These are phyloP conservation scores for Magnaporthales sp. DNA, from an alignment of 2,329 filamentous ascomycete genomes.

Conservation along the genomic window DNA sequence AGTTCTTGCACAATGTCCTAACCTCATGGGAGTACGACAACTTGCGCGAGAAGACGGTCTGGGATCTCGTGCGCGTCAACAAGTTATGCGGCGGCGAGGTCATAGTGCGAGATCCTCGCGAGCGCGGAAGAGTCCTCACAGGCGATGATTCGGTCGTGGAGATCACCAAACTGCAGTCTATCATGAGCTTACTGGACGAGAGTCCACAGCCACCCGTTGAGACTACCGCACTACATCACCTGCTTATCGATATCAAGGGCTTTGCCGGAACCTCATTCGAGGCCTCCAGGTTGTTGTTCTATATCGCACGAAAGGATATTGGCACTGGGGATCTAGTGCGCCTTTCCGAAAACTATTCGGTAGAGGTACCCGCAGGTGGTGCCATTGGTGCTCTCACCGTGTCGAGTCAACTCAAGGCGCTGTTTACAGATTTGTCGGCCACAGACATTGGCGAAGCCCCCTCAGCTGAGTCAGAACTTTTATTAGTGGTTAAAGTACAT, in stretches of 20 bases:
- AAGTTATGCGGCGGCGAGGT: slow-evolving; percentile 90
- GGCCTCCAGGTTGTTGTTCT: slow-evolving; percentile 66
- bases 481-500: slow-evolving; percentile 74
- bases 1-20: slow-evolving; percentile 89
- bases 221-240: slow-evolving; percentile 65
- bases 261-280: slow-evolving; percentile 71
- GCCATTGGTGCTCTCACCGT: slow-evolving; percentile 56
- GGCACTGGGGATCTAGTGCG: slow-evolving; percentile 50
- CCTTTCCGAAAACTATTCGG: slow-evolving; percentile 74
- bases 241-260: slow-evolving; percentile 75
- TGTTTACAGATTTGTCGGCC: slow-evolving; percentile 80
- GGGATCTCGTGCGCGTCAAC: slow-evolving; percentile 90
- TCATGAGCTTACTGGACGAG: slow-evolving; percentile 89
- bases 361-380: slow-evolving; percentile 69
- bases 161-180: slow-evolving; percentile 81
- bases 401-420: slow-evolving; percentile 64
- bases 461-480: slow-evolving; percentile 63
- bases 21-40: slow-evolving; percentile 75
- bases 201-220: slow-evolving; percentile 62
- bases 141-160: slow-evolving; percentile 90
- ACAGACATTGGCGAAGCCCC: slow-evolving; percentile 59
- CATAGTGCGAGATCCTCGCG: slow-evolving; percentile 81
- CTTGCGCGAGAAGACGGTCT: slow-evolving; percentile 83
- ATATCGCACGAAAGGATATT: slow-evolving; percentile 64
- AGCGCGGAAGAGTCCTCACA: slow-evolving; percentile 77